Base-by-base conservation (phyloP, 2,329 filamentous ascomycete genomes). In the Cercospora sp. region DNA sequence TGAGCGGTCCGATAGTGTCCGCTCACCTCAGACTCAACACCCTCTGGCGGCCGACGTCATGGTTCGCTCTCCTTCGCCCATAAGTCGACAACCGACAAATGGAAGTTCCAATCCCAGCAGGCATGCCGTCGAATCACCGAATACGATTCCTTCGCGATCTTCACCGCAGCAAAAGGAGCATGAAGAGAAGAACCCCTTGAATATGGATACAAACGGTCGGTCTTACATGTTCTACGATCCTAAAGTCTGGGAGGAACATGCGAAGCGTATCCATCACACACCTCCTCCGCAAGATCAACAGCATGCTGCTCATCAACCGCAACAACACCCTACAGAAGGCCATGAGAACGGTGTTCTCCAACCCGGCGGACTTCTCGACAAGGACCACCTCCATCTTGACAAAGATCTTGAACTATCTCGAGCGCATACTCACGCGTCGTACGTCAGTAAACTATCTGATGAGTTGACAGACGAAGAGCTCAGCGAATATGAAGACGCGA, bases 371-470 rank as follows among this genome's bases (percentile, higher is more conserved):
- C 57, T 36, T 7, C 57, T 36, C 1, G 42, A 51, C 3, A 30
- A 53, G 26, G 28, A 23, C 2, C 36, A n/a, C 5, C 36, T n/a
- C 36, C 36, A 42, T n/a, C 36, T 42, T 18, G 42, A 51, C 18
- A 30, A 53, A 26, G 18, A 33, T 12, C 20, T 57, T 12, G 64
- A 75, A 59, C 76, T 79, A 3, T 75, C 77, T 20, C 79, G 79
- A 48, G 79, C 79, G 30, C 30, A 33, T 10, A 57, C 62, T 7
- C 20, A 33, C 0, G 72, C 77, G 5, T 88, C 84, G 16, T 76
- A 80, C 8, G 80, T 83, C 2, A 90, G 88, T 73, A 81, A 81
- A 53, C 77, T 90, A 55, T 91, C 86, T 75, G 88, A 85, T 69
- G 86, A 88, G 71, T 81, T 82, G 67, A 71, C 75, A 4, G 80